phyloP scores from a whole-genome alignment of 805 yeast species.

The Nakazawaea anatomiae region DNA sequence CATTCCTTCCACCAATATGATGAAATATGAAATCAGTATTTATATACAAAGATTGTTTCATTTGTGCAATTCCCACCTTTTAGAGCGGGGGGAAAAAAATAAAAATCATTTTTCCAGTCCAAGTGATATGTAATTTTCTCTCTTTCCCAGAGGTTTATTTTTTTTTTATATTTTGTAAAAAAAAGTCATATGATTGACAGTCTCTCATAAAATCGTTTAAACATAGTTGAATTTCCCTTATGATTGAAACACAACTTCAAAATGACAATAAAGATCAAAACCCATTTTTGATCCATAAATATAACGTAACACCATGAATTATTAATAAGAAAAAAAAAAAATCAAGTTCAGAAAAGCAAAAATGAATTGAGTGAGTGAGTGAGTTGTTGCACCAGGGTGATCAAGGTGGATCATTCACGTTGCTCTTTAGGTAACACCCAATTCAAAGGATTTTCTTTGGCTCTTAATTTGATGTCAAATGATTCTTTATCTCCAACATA shows the following conservation, averaged over 20 bases:
- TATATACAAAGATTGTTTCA: background rate
- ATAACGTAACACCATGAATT: slow-evolving; percentile 1
- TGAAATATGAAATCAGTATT: too few species aligned
- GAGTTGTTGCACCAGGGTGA: background rate
- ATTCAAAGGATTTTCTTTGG: slow-evolving; percentile 47
- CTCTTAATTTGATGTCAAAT: slow-evolving; percentile 54
- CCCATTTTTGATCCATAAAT: background rate
- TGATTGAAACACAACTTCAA: background rate
- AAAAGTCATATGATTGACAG: too few species aligned
- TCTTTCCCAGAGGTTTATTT: too few species aligned
- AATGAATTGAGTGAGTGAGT: too few species aligned
- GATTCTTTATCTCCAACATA: slow-evolving; percentile 30
- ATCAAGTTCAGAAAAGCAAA: background rate
- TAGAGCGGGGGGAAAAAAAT: too few species aligned
- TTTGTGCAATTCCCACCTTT: too few species aligned
- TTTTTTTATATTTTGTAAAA: too few species aligned
- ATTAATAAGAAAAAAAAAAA: background rate
- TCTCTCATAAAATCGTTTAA: background rate
- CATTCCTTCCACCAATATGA: too few species aligned
- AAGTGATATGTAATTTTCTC: too few species aligned
- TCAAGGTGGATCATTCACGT: slow-evolving; percentile 23
- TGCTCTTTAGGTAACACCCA: slow-evolving; percentile 63
- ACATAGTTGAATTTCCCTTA: background rate
- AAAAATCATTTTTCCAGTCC: too few species aligned
- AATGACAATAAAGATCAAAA: background rate